Evolutionary conservation across 768 basidiomycete genomes (phyloP), one percentile per base, ranked within the genome.

Genomic region (Russula sp.): DNA sequence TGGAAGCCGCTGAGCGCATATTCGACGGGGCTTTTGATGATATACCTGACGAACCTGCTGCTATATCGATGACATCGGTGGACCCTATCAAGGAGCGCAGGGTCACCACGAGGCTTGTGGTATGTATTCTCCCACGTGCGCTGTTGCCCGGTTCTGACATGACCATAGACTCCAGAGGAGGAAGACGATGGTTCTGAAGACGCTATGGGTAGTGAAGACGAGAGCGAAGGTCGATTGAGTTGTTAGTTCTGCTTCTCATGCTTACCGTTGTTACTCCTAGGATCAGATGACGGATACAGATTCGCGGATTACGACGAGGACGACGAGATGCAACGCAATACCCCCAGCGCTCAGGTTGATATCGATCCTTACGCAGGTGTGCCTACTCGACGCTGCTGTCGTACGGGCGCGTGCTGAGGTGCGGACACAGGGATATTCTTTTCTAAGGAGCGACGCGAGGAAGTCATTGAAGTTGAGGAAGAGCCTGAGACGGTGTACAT

Each of bases 391-490:
- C 36, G n/a, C 30, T 36, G n/a, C 30, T 36, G 40, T 54, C n/a
- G 14, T 11, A 63, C 9, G 48, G 40, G 28, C 24, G 57, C 63
- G 49, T 10, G 64, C 61, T 66, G 48, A 69, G 46, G 30, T 24
- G 57, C 22, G 59, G 52, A 49, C 18, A 16, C 63, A 93, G 93
- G 92, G 26, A 85, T 96, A 59, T 96, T 96, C 80, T 97, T 94
- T 75, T 96, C 94, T 49, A 96, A 96, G 78, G 92, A 94, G 72
- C 83, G 94, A 54, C 83, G 85, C 48, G 94, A 96, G 75, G 90
- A 91, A 74, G 89, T 95, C 42, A 92, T 95, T 53, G 94, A 97
- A 76, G 85, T 94, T 1, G 89, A 94, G 71, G 93, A 94, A 75
- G 82, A 87, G 55, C 81, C 87, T 8, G 87, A 89, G 14, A 72